phyloP scores from a whole-genome alignment of 2,329 filamentous ascomycete genomes.

The Alternaria rosae region DNA sequence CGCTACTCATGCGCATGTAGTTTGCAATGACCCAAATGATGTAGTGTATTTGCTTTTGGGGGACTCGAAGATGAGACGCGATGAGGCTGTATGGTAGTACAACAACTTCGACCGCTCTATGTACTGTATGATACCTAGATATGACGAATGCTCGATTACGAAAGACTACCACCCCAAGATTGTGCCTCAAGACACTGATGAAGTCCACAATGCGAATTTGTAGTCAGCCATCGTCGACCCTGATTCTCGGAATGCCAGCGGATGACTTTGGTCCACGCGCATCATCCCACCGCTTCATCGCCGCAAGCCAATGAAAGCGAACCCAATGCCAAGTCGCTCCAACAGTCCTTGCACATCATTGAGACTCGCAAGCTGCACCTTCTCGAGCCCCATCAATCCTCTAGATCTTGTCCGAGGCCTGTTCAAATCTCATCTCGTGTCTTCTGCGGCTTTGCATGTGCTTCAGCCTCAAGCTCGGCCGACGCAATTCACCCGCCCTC shows the following conservation, averaged over 20 bases:
- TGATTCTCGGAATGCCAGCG: background rate
- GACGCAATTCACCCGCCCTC: conserved; percentile 1
- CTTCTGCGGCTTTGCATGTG: background rate
- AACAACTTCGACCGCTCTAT: background rate
- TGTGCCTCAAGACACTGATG: background rate
- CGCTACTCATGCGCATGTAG: background rate
- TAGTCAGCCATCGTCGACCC: background rate
- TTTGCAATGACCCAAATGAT: background rate
- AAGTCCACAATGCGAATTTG: background rate
- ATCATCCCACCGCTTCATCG: background rate
- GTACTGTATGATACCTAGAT: background rate
- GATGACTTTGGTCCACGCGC: background rate
- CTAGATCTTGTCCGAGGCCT: background rate
- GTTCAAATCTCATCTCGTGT: background rate
- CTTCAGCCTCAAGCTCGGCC: conserved; percentile 11
- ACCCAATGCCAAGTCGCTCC: background rate
- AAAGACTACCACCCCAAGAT: background rate
- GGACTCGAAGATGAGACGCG: background rate
- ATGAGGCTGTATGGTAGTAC: background rate
- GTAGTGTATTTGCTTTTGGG: background rate
- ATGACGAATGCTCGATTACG: background rate
- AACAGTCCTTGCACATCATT: background rate
- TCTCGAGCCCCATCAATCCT: background rate
- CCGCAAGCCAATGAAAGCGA: background rate
- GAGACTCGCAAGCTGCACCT: background rate